Evolutionary conservation across 805 yeast species (phyloP), one percentile per base, ranked within the genome.

Genomic region (Pichia pseudocactophila): DNA sequence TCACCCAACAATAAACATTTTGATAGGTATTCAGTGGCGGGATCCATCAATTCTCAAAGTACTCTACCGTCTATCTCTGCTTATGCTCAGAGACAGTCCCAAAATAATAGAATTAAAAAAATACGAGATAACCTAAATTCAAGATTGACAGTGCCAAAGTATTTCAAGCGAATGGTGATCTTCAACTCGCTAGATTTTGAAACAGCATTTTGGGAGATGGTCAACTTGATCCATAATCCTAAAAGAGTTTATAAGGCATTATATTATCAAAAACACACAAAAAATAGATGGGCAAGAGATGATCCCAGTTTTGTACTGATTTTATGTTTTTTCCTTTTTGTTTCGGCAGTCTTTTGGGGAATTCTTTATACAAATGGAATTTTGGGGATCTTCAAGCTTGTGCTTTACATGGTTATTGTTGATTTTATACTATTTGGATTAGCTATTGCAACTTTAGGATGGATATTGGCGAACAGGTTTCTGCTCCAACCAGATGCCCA

Each of bases 281-380:
- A 77, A 54, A 75, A 80, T 52, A 75, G 77, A 49, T 87, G 94
- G 81, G 80, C 95, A 1, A 71, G 97, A 49, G 96, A 89, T 61
- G 97, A 88, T 60, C 97, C 97, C 0, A 80, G 92, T 22, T 88
- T 89, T 56, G 77, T 85, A 47, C 72, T 89, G 27, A 64, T 89
- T 33, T 66, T 88, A 40, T 72, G 83, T n/a, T 65, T 69, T 2
- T 72, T 88, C 45, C 63, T 89, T 22, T 69, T 76, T 2, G 58
- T 85, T 4, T 78, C 89, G 47, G 95, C 96, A 0, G 56, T 89
- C 18, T 92, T 87, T 1, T 88, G 96, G 96, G 96, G 96, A 4
- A 61, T 84, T 38, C 83, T 87, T 1, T 88, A 85, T 57, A 72
- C 84, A 2, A 82, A 87, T 3, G 69, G 74, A 4, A 48, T 83